A percentile compares a stretch with the other conserved stretches of the same genome.
Evolutionary conservation across 495 filamentous ascomycete genomes (phyloP).

Genomic region (Aspergillus panamensis): DNA sequence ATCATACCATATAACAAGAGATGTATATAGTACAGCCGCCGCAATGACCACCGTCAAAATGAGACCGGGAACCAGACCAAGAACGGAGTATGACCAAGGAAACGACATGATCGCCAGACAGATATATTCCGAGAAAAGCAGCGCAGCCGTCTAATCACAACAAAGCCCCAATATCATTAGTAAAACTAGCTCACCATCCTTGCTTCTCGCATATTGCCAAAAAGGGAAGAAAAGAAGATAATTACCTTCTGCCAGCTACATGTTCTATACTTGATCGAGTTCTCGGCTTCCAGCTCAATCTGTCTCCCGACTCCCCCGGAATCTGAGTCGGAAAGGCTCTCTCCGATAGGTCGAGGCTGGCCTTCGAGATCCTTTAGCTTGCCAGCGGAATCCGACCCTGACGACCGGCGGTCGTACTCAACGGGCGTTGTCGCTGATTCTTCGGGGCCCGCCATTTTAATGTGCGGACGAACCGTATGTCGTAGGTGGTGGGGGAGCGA

Average conservation of each 20-base stretch:
- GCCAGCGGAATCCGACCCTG: conserved; percentile 24
- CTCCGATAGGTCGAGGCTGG: conserved; percentile 24
- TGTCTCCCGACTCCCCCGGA: conserved; percentile 60
- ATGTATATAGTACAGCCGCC: conserved; percentile 74
- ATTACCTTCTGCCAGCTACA: conserved; percentile 85
- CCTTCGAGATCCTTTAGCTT: conserved; percentile 39
- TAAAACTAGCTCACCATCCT: background rate
- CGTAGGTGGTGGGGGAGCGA: conserved; percentile 33
- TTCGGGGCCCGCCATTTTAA: conserved; percentile 41
- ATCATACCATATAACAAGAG: conserved; percentile 69
- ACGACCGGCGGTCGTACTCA: conserved; percentile 23
- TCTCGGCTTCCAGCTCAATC: conserved; percentile 70
- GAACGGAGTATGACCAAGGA: conserved; percentile 81
- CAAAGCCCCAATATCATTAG: no score
- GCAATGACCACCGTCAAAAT: conserved; percentile 78
- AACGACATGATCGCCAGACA: conserved; percentile 94
- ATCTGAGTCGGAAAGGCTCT: conserved; percentile 32
- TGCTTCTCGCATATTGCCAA: background rate
- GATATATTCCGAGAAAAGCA: conserved; percentile 90
- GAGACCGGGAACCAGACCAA: conserved; percentile 82
- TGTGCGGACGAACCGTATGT: conserved; percentile 39
- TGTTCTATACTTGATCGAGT: conserved; percentile 81
- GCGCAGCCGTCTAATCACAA: conserved; percentile 64
- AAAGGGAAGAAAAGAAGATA: background rate
- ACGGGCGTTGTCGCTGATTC: conserved; percentile 17